Base-by-base conservation (phyloP, 495 filamentous ascomycete genomes). In the Hapsidospora chrysogenum region DNA sequence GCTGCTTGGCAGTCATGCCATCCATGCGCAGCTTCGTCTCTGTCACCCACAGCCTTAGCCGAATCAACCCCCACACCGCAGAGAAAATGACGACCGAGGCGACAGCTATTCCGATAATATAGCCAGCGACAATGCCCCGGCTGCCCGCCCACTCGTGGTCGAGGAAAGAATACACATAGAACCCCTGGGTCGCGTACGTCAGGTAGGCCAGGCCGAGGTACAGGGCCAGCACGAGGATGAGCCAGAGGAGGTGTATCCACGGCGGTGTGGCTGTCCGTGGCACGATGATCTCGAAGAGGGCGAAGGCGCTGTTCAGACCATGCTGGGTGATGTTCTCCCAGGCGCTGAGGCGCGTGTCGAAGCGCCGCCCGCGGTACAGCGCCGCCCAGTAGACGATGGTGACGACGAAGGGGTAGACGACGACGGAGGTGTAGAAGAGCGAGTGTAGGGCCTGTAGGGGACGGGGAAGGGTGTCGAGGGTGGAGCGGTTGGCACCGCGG, bases 251-350 rank as follows among this genome's bases (percentile, higher is more conserved):
- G 41, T 80, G 71, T 9, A 71, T 46, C 52, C 59, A 61, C 8
- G 75, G 74, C 25, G 15, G 9, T 4, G 5, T 4, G 1, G 69
- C 64, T 3, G 74, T 71, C 2, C 76, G 59, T 2, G 81, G 56
- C 17, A 89, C 42, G 27, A 77, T 9, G 42, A 87, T 66, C 57
- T 92, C 84, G 42, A 83, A 60, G 15, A 81, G 46, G 2, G 76
- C 79, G 49, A 76, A 86, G 22, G 67, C 40, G 33, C 63, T 66
- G 59, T 89, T 89, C 14, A 92, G 56, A 26, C 54, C 68, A 52
- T 92, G 84, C 48, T 76, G 64, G 36, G 78, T 80, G 47, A 82
- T 58, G 59, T 85, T 86, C 41, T 57, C 65, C 79, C 81, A 92
- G 3, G 61, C 61, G 2, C 44, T 41, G 40, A 70, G 78, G 9